Conservation (phyloP, 2,329 filamentous ascomycete genomes). For the Tolypocladium pustulatum region DNA sequence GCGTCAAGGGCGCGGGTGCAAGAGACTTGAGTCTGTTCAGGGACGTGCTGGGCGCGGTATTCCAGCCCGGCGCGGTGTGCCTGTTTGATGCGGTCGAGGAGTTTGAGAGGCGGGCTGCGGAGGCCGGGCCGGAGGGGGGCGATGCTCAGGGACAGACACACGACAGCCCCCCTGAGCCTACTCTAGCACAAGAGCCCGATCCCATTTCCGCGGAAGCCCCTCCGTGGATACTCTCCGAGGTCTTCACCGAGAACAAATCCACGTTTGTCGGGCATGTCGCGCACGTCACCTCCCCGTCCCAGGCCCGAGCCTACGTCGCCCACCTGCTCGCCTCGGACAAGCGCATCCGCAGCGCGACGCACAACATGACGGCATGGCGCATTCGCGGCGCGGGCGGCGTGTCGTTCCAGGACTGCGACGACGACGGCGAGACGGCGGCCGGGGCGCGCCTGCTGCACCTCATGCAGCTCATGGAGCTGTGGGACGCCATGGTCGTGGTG, state of each 20-base stretch:
- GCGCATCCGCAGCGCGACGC: constrained; percentile 75
- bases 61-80: constrained; percentile 66
- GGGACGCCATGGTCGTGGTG: constrained; percentile 88
- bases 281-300: constrained; percentile 53
- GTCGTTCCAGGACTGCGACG: constrained; percentile 80
- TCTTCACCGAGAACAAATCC: constrained; percentile 72
- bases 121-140: constrained; percentile 3
- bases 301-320: constrained; percentile 61
- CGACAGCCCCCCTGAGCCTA: not conserved
- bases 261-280: constrained; percentile 76
- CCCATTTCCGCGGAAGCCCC: constrained; percentile 24
- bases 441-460: constrained; percentile 77
- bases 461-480: constrained; percentile 90
- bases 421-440: constrained; percentile 91
- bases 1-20: constrained; percentile 61
- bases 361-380: constrained; percentile 94
- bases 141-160: constrained; percentile 9
- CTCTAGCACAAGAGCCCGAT: not conserved
- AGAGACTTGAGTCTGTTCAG: constrained; percentile 60
- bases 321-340: constrained; percentile 75
- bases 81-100: constrained; percentile 87
- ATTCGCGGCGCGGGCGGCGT: constrained; percentile 42
- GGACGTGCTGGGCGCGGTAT: constrained; percentile 56
- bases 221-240: constrained; percentile 64
- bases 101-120: constrained; percentile 35